These are phyloP conservation scores for Ophiostoma australiae DNA, from an alignment of 2,329 filamentous ascomycete genomes.

Conservation along the genomic window DNA sequence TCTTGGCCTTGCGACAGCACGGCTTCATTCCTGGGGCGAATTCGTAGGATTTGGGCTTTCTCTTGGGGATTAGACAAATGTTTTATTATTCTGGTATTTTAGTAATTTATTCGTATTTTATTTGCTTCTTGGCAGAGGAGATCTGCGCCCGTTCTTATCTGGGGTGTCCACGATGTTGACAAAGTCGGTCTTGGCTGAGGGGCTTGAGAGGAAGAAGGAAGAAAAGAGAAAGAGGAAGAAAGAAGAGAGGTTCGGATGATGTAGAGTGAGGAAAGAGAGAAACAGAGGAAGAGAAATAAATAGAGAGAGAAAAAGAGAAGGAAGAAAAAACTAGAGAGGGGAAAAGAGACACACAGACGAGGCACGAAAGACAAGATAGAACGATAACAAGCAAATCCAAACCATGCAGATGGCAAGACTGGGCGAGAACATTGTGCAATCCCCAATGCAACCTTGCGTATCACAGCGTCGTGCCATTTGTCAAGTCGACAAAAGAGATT, in stretches of 20 bases:
- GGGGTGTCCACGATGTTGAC: conserved; percentile 8
- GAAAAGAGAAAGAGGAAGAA: not conserved
- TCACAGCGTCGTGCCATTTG: not conserved
- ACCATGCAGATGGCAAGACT: not conserved
- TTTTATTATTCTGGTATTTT: not conserved
- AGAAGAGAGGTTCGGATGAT: too few species aligned
- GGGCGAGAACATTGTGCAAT: conserved; percentile 1
- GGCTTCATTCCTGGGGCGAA: not conserved
- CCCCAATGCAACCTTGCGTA: not conserved
- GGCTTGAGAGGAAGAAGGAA: not conserved
- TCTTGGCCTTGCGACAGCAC: conserved; percentile 3
- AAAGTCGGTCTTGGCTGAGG: conserved; percentile 6
- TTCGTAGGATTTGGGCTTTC: not conserved
- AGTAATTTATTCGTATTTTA: conserved; percentile 2
- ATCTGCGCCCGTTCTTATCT: conserved; percentile 7
- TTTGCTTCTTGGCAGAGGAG: conserved; percentile 3
- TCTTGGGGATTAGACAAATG: not conserved
- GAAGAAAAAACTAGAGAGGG: not conserved
- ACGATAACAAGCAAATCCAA: not conserved
- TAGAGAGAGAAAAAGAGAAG: too few species aligned
- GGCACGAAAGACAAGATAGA: not conserved
- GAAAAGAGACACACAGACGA: not conserved
- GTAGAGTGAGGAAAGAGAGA: too few species aligned
- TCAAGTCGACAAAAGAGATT: conserved; percentile 1
- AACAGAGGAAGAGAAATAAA: too few species aligned